Percentiles rank a stretch among this genome's conserved stretches.
Conservation (phyloP, 352 stramenopile genomes). For the Phytopythium montanum region DNA sequence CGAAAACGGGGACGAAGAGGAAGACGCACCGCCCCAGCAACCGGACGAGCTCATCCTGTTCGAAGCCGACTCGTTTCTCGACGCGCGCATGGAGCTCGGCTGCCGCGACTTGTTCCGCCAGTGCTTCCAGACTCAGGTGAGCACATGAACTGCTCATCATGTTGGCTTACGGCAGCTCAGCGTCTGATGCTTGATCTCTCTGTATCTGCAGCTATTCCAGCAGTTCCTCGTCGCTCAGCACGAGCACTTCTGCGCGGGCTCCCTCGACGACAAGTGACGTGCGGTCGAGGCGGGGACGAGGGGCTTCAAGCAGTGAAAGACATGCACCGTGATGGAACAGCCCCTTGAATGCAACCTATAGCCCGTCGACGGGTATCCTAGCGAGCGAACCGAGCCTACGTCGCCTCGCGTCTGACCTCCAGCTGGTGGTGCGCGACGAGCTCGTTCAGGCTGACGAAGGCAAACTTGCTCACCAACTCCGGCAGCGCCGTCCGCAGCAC, state of each 20-base stretch:
- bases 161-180: not conserved
- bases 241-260: slow-evolving; percentile 22
- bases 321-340: too few species aligned
- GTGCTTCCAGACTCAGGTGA: slow-evolving; percentile 67
- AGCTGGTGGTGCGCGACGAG: slow-evolving; percentile 27
- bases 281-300: too few species aligned
- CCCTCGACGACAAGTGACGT: not conserved
- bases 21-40: not conserved
- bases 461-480: slow-evolving; percentile 41
- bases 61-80: slow-evolving; percentile 57
- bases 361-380: too few species aligned
- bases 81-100: slow-evolving; percentile 59
- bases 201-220: slow-evolving; percentile 41
- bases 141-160: not conserved
- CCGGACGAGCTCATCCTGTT: slow-evolving; percentile 45
- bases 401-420: not conserved
- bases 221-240: slow-evolving; percentile 50
- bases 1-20: too few species aligned
- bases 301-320: too few species aligned
- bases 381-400: not conserved
- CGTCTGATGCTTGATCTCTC: not conserved
- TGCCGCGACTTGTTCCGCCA: slow-evolving; percentile 81
- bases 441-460: slow-evolving; percentile 70
- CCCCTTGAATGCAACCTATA: too few species aligned
- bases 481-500: slow-evolving; percentile 62